These are phyloP conservation scores for Auricularia cornea DNA, from an alignment of 768 basidiomycete species.

Conservation along the genomic window DNA sequence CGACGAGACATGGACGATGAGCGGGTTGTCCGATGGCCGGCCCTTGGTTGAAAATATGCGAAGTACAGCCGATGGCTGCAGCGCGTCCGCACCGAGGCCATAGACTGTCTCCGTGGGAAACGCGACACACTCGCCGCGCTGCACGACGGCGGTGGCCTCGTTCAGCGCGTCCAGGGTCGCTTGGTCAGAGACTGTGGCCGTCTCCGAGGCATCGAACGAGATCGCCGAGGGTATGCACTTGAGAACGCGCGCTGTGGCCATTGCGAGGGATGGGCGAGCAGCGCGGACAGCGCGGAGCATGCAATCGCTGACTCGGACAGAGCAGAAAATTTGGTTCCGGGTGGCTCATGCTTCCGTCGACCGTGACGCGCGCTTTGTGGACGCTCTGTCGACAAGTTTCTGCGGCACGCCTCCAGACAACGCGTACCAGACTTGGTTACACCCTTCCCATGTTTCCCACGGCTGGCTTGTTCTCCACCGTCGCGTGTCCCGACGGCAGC, in stretches of 20 bases:
- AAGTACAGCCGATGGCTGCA: constrained; percentile 51
- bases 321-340: neutral
- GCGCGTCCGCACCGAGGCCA: constrained; percentile 85
- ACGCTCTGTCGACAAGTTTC: neutral
- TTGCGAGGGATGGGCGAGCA: neutral
- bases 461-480: neutral
- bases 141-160: neutral
- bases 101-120: constrained; percentile 99
- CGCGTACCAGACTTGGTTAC: too few species aligned
- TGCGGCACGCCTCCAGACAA: too few species aligned
- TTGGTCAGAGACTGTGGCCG: neutral
- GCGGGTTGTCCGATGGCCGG: constrained; percentile 89
- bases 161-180: neutral
- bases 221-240: neutral
- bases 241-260: neutral
- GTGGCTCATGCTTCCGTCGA: neutral
- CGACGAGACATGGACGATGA: constrained; percentile 94
- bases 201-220: neutral
- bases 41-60: constrained; percentile 86
- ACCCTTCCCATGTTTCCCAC: constrained; percentile 1
- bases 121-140: constrained; percentile 39
- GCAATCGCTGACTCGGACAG: too few species aligned
- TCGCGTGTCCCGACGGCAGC: neutral
- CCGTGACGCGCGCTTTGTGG: neutral
- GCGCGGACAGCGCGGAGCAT: neutral